Evolutionary conservation across 2,329 filamentous ascomycete genomes (phyloP).

Genomic region (Helotiales sp.): DNA sequence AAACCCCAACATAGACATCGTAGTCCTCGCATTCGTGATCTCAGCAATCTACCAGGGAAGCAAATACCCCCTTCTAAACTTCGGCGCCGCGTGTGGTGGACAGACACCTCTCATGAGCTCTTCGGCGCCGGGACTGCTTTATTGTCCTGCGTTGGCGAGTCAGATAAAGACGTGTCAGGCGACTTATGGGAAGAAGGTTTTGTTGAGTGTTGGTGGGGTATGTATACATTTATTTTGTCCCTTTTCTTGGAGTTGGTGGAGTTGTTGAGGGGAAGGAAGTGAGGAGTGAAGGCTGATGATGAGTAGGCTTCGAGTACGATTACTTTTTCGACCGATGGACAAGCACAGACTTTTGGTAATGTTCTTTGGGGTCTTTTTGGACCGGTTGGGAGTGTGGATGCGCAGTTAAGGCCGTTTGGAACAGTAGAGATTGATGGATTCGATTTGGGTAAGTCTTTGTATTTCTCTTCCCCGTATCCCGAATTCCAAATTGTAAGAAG

Average conservation of each 20-base stretch:
- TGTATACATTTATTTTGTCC: too few relatives aligned
- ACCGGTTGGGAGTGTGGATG: slow-evolving; percentile 25
- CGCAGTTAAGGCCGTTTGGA: slow-evolving; percentile 35
- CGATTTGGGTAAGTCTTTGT: slow-evolving; percentile 33
- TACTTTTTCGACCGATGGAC: slow-evolving; percentile 28
- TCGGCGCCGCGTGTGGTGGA: slow-evolving; percentile 38
- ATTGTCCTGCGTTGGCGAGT: slow-evolving; percentile 38
- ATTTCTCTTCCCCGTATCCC: not conserved
- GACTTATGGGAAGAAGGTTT: slow-evolving; percentile 38
- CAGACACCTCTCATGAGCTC: slow-evolving; percentile 35
- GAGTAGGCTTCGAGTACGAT: slow-evolving; percentile 30
- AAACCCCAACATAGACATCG: slow-evolving; percentile 37
- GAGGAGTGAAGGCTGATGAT: too few relatives aligned
- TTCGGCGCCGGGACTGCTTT: slow-evolving; percentile 39
- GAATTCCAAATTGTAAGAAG: too few relatives aligned
- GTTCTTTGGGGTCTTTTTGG: slow-evolving; percentile 40
- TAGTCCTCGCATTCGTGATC: slow-evolving; percentile 34
- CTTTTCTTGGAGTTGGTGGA: too few relatives aligned
- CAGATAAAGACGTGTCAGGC: slow-evolving; percentile 37
- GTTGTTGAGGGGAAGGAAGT: too few relatives aligned
- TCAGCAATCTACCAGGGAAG: slow-evolving; percentile 5
- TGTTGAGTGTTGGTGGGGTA: slow-evolving; percentile 41
- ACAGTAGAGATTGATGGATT: slow-evolving; percentile 38
- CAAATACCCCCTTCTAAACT: slow-evolving; percentile 24
- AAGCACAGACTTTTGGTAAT: slow-evolving; percentile 35